Evolutionary conservation across 1,284 basidiomycete species (phyloP).

Genomic region (Waitea zeae): DNA sequence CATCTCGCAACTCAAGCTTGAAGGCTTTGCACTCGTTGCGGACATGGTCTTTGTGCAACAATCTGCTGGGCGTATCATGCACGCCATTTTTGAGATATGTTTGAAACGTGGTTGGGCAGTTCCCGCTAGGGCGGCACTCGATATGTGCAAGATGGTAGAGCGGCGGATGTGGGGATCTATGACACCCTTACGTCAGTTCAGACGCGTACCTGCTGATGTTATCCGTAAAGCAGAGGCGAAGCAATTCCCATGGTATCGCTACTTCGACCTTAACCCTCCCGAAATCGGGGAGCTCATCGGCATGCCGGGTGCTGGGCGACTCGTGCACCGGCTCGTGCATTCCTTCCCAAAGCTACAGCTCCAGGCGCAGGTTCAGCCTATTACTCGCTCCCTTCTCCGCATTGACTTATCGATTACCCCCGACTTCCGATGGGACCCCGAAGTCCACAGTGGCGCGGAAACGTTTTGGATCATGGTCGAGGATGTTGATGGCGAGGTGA

Average conservation of each 20-base stretch:
- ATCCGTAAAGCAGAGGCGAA: conserved; percentile 91
- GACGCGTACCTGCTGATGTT: conserved; percentile 75
- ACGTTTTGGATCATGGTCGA: conserved; percentile 90
- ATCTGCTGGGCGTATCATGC: conserved; percentile 84
- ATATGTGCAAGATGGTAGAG: conserved; percentile 97
- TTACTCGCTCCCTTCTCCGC: conserved; percentile 76
- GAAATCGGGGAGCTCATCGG: conserved; percentile 92
- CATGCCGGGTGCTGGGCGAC: conserved; percentile 78
- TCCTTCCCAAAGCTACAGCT: conserved; percentile 93
- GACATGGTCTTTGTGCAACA: conserved; percentile 98
- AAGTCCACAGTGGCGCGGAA: conserved; percentile 79
- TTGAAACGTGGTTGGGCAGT: conserved; percentile 97
- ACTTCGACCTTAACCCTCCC: conserved; percentile 76
- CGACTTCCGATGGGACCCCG: conserved; percentile 96
- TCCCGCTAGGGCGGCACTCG: conserved; percentile 80
- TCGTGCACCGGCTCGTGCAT: conserved; percentile 91
- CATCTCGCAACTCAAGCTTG: conserved; percentile 88
- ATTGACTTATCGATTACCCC: conserved; percentile 86
- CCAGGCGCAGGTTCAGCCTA: conserved; percentile 88
- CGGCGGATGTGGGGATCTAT: conserved; percentile 94
- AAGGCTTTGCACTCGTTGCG: conserved; percentile 86
- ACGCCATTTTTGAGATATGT: conserved; percentile 97
- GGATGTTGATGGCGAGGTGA: conserved; percentile 92
- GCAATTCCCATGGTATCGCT: conserved; percentile 97
- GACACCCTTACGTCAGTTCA: conserved; percentile 95